Conservation (phyloP, 78 protist genomes). For the Dictyostelium citrinum region DNA sequence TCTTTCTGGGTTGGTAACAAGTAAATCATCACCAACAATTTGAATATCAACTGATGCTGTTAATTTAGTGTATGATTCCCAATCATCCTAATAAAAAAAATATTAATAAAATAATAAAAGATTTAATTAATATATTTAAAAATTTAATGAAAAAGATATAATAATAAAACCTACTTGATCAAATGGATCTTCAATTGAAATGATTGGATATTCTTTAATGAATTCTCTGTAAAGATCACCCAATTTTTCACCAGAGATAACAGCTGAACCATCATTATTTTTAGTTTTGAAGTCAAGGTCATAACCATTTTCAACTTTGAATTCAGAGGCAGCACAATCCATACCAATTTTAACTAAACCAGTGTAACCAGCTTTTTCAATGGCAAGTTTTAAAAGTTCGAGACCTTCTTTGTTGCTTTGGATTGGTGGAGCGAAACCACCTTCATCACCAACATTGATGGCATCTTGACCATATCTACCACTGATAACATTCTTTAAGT, state of each 20-base stretch:
- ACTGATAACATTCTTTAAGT: constrained; percentile 92
- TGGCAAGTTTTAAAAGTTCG: constrained; percentile 92
- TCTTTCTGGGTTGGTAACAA: constrained; percentile 98
- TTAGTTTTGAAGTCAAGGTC: constrained; percentile 97
- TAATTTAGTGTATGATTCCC: constrained; percentile 86
- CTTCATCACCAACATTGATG: constrained; percentile 99
- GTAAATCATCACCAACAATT: constrained; percentile 99
- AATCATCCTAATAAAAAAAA: constrained; percentile 92
- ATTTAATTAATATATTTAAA: not conserved
- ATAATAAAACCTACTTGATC: constrained; percentile 87
- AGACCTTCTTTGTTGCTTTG: constrained; percentile 95
- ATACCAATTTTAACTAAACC: constrained; percentile 93
- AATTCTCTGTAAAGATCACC: constrained; percentile 73
- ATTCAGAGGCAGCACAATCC: constrained; percentile 99
- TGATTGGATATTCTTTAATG: constrained; percentile 85
- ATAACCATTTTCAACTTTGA: constrained; percentile 91
- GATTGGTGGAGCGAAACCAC: constrained; percentile 99
- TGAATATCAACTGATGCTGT: constrained; percentile 75
- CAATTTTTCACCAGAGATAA: constrained; percentile 76
- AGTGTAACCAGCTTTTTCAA: constrained; percentile 97
- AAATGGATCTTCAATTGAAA: constrained; percentile 99
- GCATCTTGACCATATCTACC: constrained; percentile 89
- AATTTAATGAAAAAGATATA: not conserved
- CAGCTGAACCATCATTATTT: constrained; percentile 77
- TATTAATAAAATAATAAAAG: too few species aligned